These are phyloP conservation scores for Xylariaceae sp. DNA, from an alignment of 2,329 filamentous ascomycete genomes.

Conservation along the genomic window DNA sequence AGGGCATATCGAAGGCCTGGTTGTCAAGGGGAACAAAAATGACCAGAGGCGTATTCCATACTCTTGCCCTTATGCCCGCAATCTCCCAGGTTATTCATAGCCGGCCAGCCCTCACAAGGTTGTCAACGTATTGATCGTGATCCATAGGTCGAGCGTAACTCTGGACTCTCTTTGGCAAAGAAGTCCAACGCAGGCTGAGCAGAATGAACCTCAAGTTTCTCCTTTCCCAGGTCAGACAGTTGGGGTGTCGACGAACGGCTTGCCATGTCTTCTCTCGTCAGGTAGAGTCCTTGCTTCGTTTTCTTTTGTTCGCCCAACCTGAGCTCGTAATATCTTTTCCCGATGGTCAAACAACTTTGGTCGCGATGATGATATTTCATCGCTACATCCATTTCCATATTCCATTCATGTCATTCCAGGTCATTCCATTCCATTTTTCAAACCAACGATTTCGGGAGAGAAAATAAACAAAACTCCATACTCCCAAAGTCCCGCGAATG, in stretches of 20 bases:
- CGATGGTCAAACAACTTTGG: constrained; percentile 15
- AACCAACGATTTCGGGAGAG: constrained; percentile 6
- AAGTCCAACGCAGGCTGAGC: constrained; percentile 5
- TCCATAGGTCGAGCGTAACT: constrained; percentile 8
- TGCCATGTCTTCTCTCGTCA: constrained; percentile 1
- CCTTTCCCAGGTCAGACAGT: background rate
- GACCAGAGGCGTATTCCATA: constrained; percentile 20
- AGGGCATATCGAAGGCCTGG: background rate
- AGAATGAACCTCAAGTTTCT: constrained; percentile 2
- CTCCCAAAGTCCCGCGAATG: constrained; percentile 11
- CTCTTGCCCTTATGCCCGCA: constrained; percentile 6
- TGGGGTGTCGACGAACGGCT: constrained; percentile 4
- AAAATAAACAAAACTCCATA: constrained; percentile 11
- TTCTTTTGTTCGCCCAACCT: background rate
- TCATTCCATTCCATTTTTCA: constrained; percentile 12
- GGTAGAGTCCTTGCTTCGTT: background rate
- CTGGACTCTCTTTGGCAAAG: background rate
- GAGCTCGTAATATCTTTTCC: constrained; percentile 2
- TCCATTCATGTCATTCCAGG: background rate
- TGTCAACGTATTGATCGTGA: constrained; percentile 12
- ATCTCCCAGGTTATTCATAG: constrained; percentile 2
- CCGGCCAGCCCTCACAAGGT: background rate
- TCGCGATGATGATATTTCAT: constrained; percentile 6
- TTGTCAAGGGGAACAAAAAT: background rate
- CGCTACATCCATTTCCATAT: background rate